These are phyloP conservation scores for Dictyostelium citrinum DNA, from an alignment of 78 protist genomes.

Conservation along the genomic window DNA sequence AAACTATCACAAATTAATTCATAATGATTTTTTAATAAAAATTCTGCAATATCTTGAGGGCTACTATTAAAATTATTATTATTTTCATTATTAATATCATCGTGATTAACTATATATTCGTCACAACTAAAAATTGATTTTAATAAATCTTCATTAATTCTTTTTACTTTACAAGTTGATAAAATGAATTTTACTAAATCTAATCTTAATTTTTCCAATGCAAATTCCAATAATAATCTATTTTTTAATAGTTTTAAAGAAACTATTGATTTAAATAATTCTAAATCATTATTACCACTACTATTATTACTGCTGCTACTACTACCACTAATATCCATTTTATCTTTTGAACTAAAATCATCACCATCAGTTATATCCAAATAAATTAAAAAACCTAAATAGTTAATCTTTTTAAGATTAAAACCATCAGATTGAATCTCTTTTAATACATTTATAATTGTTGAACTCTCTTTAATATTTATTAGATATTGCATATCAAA, in stretches of 20 bases:
- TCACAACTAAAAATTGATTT: background rate
- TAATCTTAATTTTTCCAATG: background rate
- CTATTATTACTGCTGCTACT: background rate
- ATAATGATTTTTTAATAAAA: background rate
- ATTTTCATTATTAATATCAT: background rate
- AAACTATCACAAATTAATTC: background rate
- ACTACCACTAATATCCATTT: background rate
- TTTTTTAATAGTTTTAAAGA: background rate
- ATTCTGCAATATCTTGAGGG: background rate
- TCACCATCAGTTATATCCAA: background rate
- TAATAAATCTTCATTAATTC: background rate
- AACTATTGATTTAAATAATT: background rate
- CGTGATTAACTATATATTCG: background rate
- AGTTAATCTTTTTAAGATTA: background rate
- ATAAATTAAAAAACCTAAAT: background rate
- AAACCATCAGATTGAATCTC: background rate
- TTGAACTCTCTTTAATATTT: background rate
- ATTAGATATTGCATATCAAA: background rate
- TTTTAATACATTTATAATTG: background rate
- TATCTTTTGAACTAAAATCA: background rate
- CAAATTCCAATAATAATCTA: background rate
- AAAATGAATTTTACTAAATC: background rate
- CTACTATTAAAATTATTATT: background rate
- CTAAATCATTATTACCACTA: background rate
- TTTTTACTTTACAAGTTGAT: background rate